These are phyloP conservation scores for Aspergillus pseudoglaucus DNA, from an alignment of 2,329 filamentous ascomycete species.

Conservation along the genomic window DNA sequence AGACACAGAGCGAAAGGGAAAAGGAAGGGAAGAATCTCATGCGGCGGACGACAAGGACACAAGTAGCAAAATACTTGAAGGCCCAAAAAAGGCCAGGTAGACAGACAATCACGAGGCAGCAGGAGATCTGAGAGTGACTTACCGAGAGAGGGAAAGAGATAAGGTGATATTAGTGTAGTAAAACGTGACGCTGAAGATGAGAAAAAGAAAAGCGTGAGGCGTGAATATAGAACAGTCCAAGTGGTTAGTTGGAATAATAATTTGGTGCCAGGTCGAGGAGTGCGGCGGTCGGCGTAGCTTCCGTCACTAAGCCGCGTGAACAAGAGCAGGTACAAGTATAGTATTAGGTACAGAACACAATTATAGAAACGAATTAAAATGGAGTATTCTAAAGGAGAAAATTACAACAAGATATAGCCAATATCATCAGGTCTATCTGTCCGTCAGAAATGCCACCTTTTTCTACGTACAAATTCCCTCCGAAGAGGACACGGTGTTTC, in stretches of 20 bases:
- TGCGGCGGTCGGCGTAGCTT: conserved; percentile 33
- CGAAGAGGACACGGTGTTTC: conserved; percentile 27
- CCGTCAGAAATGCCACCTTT: not conserved
- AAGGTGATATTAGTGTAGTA: conserved; percentile 4
- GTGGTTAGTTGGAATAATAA: conserved; percentile 17
- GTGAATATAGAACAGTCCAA: not conserved
- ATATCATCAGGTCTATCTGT: not conserved
- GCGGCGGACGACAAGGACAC: not conserved
- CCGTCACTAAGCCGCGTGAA: conserved; percentile 22
- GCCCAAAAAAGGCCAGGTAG: conserved; percentile 1
- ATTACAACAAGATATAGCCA: not conserved
- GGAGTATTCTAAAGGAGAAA: not conserved
- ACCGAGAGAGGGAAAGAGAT: conserved; percentile 6
- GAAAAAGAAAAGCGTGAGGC: conserved; percentile 7
- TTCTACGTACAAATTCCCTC: not conserved
- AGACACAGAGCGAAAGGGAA: conserved; percentile 1
- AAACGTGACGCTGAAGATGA: conserved; percentile 12
- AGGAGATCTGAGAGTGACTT: conserved; percentile 2
- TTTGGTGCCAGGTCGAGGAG: conserved; percentile 33
- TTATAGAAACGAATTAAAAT: not conserved
- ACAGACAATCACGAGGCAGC: not conserved
- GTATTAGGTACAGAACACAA: not conserved
- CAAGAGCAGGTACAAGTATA: not conserved
- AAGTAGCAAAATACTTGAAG: conserved; percentile 5
- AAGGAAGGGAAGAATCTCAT: conserved; percentile 3